A percentile compares a stretch with the other conserved stretches of the same genome.
These are phyloP conservation scores for Mycothermus thermophilus DNA, from an alignment of 495 filamentous ascomycete species.

Conservation along the genomic window DNA sequence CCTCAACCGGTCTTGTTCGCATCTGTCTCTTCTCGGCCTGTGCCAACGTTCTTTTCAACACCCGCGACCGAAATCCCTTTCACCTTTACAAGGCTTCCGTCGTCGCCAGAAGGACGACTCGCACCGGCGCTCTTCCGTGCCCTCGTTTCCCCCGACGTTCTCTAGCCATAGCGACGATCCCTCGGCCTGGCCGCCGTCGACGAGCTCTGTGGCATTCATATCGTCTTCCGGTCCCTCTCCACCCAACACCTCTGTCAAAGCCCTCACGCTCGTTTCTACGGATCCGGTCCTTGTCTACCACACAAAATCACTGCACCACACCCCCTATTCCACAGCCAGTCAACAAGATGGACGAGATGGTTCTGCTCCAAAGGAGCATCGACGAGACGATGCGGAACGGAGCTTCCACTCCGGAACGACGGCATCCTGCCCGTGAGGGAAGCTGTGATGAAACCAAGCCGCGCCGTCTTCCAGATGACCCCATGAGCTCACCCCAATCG, in stretches of 20 bases:
- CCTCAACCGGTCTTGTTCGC: constrained; percentile 18
- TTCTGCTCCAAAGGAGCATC: constrained; percentile 17
- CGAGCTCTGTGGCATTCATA: constrained; percentile 12
- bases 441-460: constrained; percentile 11
- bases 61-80: constrained; percentile 18
- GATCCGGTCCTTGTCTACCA: background rate
- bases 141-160: constrained; percentile 13
- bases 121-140: constrained; percentile 8
- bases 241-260: constrained; percentile 12
- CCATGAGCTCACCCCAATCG: constrained; percentile 12
- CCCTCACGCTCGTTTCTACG: constrained; percentile 11
- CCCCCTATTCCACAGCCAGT: too few species aligned
- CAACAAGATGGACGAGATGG: constrained; percentile 16
- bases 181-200: constrained; percentile 17
- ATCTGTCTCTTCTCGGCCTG: constrained; percentile 23
- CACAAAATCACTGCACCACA: background rate
- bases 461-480: constrained; percentile 11
- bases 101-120: constrained; percentile 23
- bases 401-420: constrained; percentile 7
- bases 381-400: constrained; percentile 14
- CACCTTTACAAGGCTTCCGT: constrained; percentile 20
- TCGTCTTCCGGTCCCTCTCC: too few species aligned
- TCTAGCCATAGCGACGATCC: constrained; percentile 7
- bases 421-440: constrained; percentile 7
- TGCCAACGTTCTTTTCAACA: constrained; percentile 23